Evolutionary conservation across 257 asterid species (phyloP), one percentile per base, ranked within the genome.

Genomic region (Solanum bukasovii): DNA sequence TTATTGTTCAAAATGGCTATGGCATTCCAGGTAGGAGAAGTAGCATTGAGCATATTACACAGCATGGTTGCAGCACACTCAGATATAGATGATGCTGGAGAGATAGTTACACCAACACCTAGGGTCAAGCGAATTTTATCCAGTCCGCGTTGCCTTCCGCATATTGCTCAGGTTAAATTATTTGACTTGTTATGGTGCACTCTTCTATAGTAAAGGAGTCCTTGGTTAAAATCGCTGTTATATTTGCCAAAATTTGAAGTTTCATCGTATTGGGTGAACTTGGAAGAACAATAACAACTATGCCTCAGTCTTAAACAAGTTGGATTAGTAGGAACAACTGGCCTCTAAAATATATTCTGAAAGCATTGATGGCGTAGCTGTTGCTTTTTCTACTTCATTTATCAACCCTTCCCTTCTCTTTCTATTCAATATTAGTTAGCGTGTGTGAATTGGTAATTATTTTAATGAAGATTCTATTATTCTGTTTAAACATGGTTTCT

Each of bases 51-150:
- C 90, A 94, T 96, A 90, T 93, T 97, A 87, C 99, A 96, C 93
- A 95, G 96, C 94, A 97, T 97, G 99, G 99, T 96, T 81, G 98
- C 95, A 88, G 95, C 99, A 82, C 99, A 94, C 90, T 97, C 99
- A 23, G 99, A 97, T 93, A 93, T 97, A 49, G 99, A 97, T 93
- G 99, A 97, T 89, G 99, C 99, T 90, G 99, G 99, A 88, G 99
- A 97, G 92, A 94, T 96, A 42, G 98, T 97, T 83, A 97, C 99
- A 33, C 99, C 99, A 7, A 97, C 99, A 9, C 99, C 99, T 71
- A 93, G 99, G 90, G 99, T 97, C 67, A 97, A 97, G 89, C 88
- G 98, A 90, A 96, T 96, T 88, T 93, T 97, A 91, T 97, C 99
- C 52, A 97, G 99, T 91, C 92, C 94, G 46, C 96, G 99, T 33